Base-by-base conservation (phyloP, 2,329 filamentous ascomycete species). In the Rhynchosporium agropyri region DNA sequence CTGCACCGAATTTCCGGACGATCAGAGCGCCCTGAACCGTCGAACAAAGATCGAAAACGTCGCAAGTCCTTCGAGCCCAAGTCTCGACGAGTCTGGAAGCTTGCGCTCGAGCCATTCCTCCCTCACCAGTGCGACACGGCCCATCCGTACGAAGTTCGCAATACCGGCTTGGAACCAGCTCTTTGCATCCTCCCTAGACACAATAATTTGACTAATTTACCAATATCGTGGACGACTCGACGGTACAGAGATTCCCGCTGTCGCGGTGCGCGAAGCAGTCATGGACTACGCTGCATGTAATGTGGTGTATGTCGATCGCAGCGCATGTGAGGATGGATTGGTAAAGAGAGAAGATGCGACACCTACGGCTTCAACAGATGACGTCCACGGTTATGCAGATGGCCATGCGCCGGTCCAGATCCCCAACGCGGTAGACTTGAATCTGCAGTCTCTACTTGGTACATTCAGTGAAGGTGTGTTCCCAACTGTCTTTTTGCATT, bases 391-490 rank as follows among this genome's bases (percentile, higher is more conserved):
- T 59, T 54, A 63, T 59, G 61, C 63, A 7, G 61, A 67, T 4
- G 63, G 57, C 42, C 53, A 61, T 60, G 55, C 65, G 28, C 61
- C 61, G n/a, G 59, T 53, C 10, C 62, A 64, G n/a, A 50, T 15
- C 8, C 49, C 63, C 13, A 75, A 75, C 57, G 76, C 78, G 56
- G 74, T 84, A 26, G 75, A 78, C 51, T 73, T 71, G 42, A 84
- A 84, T 73, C 71, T 84, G 36, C 76, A 79, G 63, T 76, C 76
- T 26, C 73, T 85, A 58, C 70, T 85, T 53, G 76, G 75, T 40
- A 77, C 81, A 33, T 84, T 83, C 70, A 80, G 78, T 70, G 79
- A 81, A 78, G 82, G 83, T 65, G 60, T 40, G 62, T 60, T 49
- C 61, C 28, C 50, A 51, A 26, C 63, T 62, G 63, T n/a, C 46